Evolutionary conservation across 108 stramenopile species (phyloP), one percentile per base, ranked within the genome.

Genomic region (Pseudonitzschia multistriata): DNA sequence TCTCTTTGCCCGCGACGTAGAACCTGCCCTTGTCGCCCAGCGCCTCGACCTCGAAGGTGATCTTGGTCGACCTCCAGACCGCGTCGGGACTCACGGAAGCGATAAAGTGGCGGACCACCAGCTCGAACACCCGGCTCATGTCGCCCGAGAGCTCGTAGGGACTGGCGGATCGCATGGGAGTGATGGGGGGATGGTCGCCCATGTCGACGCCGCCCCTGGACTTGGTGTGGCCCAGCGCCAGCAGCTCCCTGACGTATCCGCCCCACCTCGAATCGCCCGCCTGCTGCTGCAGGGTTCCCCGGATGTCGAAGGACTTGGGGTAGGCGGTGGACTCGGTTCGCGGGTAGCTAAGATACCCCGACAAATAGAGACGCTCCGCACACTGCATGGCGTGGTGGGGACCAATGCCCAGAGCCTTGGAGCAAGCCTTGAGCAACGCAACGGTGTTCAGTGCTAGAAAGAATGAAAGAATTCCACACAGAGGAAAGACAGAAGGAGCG

Each of bases 121-220:
- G 67, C 25, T 95, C 94, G 62, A 89, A 96, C 14, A 97, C 83
- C n/a, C 96, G 83, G 13, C 79, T 88, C 86, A 83, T 85, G 55
- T 93, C 92, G 28, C 92, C 92, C 45, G 71, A 79, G 7, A 91
- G 74, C 61, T 89, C 93, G 22, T 81, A 74, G 28, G 75, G 64
- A 31, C 70, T 57, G 29, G 84, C 85, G 5, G 88, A 68, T 28
- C 86, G 71, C 62, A 88, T 89, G 4, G 88, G 86, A n/a, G 88
- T 91, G 59, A 94, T 94, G 48, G 93, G 93, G 54, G 93, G 89
- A 68, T 90, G 93, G 64, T 94, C 93, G 5, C 93, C 93, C 88
- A 91, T 90, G 61, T 94, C 93, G 0, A 94, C 84, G 31, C 90
- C 93, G 45, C 93, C 90, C 49, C 81, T 57, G 11, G 77, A 63